phyloP scores from a whole-genome alignment of 1,284 basidiomycete genomes.

The Pyrrhoderma lamaoense region DNA sequence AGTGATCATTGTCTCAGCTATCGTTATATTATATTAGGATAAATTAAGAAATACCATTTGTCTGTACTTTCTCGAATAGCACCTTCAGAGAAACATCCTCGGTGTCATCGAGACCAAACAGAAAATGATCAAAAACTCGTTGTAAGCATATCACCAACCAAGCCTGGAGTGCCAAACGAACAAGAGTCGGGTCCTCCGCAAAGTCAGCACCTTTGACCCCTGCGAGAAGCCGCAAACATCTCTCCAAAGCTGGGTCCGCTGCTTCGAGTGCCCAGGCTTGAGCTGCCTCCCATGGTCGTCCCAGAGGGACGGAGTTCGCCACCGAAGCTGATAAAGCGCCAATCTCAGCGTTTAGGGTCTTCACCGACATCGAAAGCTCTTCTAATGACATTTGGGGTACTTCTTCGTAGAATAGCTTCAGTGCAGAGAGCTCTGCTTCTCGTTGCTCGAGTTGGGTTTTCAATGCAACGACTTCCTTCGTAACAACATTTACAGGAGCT shows the following conservation, averaged over 20 bases:
- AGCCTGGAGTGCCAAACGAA: constrained; percentile 35
- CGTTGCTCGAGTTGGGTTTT: constrained; percentile 12
- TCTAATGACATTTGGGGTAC: constrained; percentile 8
- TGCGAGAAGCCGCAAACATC: constrained; percentile 27
- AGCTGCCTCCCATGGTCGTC: constrained; percentile 11
- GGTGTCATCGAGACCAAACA: constrained; percentile 30
- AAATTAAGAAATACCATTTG: constrained; percentile 22
- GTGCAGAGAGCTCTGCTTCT: constrained; percentile 12
- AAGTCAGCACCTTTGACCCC: constrained; percentile 28
- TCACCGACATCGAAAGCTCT: constrained; percentile 6
- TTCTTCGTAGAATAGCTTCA: constrained; percentile 13
- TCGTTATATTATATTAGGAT: not conserved
- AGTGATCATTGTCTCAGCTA: not conserved
- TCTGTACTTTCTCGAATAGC: constrained; percentile 32
- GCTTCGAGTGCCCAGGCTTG: constrained; percentile 18
- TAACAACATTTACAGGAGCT: not conserved
- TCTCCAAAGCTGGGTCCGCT: constrained; percentile 27
- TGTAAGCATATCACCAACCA: constrained; percentile 33
- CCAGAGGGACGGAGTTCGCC: constrained; percentile 5
- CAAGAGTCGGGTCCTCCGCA: constrained; percentile 30
- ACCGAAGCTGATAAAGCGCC: constrained; percentile 7
- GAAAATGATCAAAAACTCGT: constrained; percentile 31
- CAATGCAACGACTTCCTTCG: not conserved
- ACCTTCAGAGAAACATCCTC: constrained; percentile 28
- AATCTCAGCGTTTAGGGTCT: constrained; percentile 14